These are phyloP conservation scores for Lophiostoma macrostomum DNA, from an alignment of 495 filamentous ascomycete genomes.

Conservation along the genomic window DNA sequence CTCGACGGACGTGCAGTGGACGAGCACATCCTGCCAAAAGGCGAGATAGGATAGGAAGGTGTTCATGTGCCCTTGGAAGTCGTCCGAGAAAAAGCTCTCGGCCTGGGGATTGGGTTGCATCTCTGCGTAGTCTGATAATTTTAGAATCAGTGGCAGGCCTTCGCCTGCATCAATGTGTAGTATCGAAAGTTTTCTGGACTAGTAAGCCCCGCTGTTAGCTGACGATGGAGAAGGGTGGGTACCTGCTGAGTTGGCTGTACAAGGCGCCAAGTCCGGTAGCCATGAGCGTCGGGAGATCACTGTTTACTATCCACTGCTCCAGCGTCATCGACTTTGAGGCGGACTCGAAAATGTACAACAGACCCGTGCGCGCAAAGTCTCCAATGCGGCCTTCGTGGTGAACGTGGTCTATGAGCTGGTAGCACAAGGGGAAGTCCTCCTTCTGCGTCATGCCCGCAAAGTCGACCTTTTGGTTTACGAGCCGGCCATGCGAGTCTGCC, in stretches of 20 bases:
- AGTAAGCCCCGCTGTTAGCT: conserved; percentile 1
- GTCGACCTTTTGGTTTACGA: conserved; percentile 52
- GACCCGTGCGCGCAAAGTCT: conserved; percentile 93
- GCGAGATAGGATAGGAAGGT: conserved; percentile 92
- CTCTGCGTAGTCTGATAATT: conserved; percentile 77
- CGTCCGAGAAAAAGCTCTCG: conserved; percentile 63
- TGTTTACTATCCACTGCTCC: conserved; percentile 95
- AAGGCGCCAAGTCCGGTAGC: conserved; percentile 90
- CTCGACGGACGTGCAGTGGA: conserved; percentile 88
- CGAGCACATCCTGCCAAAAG: conserved; percentile 97
- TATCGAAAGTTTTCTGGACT: conserved; percentile 43
- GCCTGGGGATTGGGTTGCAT: conserved; percentile 60
- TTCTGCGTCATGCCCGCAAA: conserved; percentile 85
- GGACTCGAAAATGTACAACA: conserved; percentile 94
- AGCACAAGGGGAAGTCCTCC: conserved; percentile 93
- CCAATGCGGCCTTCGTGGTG: conserved; percentile 89
- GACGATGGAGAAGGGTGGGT: conserved; percentile 21
- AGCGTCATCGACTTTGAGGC: conserved; percentile 75
- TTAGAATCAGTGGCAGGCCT: conserved; percentile 74
- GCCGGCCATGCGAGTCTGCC: conserved; percentile 37
- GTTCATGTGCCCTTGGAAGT: conserved; percentile 76
- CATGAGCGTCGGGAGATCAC: conserved; percentile 95
- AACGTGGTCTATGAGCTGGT: conserved; percentile 90
- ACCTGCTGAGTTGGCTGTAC: conserved; percentile 93
- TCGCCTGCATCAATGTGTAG: conserved; percentile 50